Evolutionary conservation across 306 rosid species (phyloP).

Genomic region (Pachyrhizus erosus): DNA sequence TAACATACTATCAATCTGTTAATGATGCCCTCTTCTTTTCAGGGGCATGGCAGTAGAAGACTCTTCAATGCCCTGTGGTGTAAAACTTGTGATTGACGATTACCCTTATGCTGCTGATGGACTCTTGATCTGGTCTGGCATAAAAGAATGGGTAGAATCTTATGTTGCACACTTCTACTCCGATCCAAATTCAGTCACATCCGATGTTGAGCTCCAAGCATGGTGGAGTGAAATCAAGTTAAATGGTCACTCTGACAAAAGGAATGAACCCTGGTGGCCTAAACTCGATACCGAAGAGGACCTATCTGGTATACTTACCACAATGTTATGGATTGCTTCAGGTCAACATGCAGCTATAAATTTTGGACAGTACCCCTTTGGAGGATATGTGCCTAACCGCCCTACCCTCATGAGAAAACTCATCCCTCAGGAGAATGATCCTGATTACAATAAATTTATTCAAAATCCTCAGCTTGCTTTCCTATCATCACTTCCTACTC

Average conservation of each 20-base stretch:
- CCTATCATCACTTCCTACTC: conserved; percentile 87
- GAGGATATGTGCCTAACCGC: conserved; percentile 94
- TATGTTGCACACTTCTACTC: conserved; percentile 77
- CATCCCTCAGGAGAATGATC: conserved; percentile 74
- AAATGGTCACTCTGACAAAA: conserved; percentile 86
- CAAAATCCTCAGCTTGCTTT: conserved; percentile 72
- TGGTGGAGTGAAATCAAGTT: conserved; percentile 94
- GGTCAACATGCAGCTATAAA: conserved; percentile 96
- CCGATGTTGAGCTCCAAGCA: conserved; percentile 81
- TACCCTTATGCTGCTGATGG: conserved; percentile 98
- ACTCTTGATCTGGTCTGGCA: conserved; percentile 92
- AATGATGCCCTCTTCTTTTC: conserved; percentile 36
- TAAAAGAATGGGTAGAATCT: conserved; percentile 87
- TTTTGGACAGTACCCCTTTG: conserved; percentile 97
- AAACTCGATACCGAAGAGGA: conserved; percentile 74
- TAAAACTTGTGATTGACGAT: conserved; percentile 86
- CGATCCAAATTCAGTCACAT: conserved; percentile 61
- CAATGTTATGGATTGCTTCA: conserved; percentile 90
- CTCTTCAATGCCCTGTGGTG: conserved; percentile 74
- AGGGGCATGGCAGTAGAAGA: conserved; percentile 98
- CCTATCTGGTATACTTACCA: conserved; percentile 70
- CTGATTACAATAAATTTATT: conserved; percentile 70
- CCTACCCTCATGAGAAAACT: conserved; percentile 87
- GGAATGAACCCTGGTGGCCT: conserved; percentile 95
- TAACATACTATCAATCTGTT: background rate